Evolutionary conservation across 108 stramenopile species (phyloP).

Genomic region (Conticribra guillardii): DNA sequence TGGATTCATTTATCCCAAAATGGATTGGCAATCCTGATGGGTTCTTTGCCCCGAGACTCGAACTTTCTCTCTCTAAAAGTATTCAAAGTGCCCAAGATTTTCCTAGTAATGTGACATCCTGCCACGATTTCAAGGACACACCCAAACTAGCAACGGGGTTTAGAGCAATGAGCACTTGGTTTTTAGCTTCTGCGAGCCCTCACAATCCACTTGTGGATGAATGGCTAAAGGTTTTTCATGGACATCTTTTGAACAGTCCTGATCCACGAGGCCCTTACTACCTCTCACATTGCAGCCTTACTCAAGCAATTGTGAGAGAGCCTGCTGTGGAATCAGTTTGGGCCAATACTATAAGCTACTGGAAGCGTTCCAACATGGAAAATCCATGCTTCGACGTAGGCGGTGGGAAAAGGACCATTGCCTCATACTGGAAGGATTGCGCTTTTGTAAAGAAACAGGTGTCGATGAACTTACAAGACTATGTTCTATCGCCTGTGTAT

Average conservation of each 20-base stretch:
- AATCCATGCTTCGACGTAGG: not conserved
- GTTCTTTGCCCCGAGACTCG: not conserved
- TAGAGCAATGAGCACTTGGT: not conserved
- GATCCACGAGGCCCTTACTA: not conserved
- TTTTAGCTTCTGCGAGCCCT: not conserved
- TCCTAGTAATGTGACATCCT: no score
- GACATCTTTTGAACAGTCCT: not conserved
- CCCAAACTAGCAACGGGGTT: not conserved
- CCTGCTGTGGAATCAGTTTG: not conserved
- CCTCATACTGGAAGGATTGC: not conserved
- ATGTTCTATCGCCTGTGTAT: not conserved
- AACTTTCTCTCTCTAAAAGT: no score
- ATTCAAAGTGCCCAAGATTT: no score
- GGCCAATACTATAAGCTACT: not conserved
- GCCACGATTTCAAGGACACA: no score
- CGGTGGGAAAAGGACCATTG: not conserved
- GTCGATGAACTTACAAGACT: not conserved
- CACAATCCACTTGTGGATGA: conserved; percentile 15
- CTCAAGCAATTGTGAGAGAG: not conserved
- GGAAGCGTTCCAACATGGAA: not conserved
- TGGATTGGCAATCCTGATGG: conserved; percentile 4
- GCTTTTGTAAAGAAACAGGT: not conserved
- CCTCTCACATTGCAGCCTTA: not conserved
- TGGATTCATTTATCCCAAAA: conserved; percentile 6
- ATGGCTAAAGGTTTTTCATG: not conserved